Evolutionary conservation across 148 eudicot species (phyloP).

Genomic region (Persicaria tinctoria): DNA sequence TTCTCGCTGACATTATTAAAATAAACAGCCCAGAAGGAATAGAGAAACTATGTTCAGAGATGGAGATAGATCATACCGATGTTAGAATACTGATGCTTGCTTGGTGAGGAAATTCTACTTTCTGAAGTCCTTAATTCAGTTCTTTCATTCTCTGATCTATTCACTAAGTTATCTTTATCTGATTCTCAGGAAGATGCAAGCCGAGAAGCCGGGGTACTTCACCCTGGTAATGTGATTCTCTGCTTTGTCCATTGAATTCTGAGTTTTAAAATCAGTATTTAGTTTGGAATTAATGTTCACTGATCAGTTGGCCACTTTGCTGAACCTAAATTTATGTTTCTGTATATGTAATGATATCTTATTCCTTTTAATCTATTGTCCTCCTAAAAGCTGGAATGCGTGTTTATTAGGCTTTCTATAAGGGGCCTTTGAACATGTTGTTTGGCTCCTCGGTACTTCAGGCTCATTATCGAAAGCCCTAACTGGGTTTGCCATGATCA

Average conservation of each 20-base stretch:
- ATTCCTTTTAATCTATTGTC: not conserved
- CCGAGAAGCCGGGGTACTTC: conserved; percentile 88
- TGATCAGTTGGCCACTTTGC: not conserved
- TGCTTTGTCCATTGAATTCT: not conserved
- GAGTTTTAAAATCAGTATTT: not conserved
- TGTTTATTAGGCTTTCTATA: not conserved
- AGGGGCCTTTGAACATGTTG: not conserved
- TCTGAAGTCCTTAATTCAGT: not conserved
- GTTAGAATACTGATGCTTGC: conserved; percentile 90
- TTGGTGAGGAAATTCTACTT: conserved; percentile 39
- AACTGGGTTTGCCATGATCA: not conserved
- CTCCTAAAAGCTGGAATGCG: not conserved
- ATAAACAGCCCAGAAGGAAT: conserved; percentile 81
- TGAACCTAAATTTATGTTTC: not conserved
- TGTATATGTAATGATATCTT: not conserved
- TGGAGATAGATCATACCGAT: conserved; percentile 81
- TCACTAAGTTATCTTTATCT: not conserved
- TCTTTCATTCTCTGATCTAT: not conserved
- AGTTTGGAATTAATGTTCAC: conserved; percentile 1
- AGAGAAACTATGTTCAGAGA: conserved; percentile 74
- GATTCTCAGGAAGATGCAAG: conserved; percentile 77
- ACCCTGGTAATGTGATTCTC: conserved; percentile 52
- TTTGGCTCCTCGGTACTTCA: not conserved
- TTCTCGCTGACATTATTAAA: not conserved
- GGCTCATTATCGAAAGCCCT: not conserved